Evolutionary conservation across 495 filamentous ascomycete species (phyloP).

Genomic region (Penicillium waksmanii): DNA sequence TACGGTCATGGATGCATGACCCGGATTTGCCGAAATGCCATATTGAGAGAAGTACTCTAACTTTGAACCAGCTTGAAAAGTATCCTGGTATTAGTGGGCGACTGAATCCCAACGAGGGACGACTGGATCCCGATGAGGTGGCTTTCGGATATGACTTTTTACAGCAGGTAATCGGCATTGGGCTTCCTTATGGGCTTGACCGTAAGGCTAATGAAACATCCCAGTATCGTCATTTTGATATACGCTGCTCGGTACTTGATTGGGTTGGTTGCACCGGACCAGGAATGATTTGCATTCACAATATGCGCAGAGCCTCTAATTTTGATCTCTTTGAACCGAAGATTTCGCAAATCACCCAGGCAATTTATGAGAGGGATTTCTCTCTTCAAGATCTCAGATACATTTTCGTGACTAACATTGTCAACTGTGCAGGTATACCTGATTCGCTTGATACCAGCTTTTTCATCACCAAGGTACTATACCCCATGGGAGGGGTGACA

Average conservation of each 20-base stretch:
- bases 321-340: background rate
- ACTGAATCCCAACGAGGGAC: background rate
- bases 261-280: slow-evolving; percentile 1
- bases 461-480: background rate
- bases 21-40: background rate
- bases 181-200: background rate
- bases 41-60: background rate
- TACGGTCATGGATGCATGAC: background rate
- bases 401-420: background rate
- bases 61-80: background rate
- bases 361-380: background rate
- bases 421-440: background rate
- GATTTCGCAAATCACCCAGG: background rate
- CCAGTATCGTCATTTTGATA: background rate
- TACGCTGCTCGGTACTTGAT: background rate
- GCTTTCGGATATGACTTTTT: no score
- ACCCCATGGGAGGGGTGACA: background rate
- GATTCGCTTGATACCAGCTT: no score
- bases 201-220: background rate
- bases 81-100: no score
- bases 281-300: background rate
- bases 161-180: background rate
- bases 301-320: background rate
- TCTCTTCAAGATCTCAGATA: background rate
- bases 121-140: background rate